These are phyloP conservation scores for Tagetes patula DNA, from an alignment of 129 eudicot genomes.

Conservation along the genomic window DNA sequence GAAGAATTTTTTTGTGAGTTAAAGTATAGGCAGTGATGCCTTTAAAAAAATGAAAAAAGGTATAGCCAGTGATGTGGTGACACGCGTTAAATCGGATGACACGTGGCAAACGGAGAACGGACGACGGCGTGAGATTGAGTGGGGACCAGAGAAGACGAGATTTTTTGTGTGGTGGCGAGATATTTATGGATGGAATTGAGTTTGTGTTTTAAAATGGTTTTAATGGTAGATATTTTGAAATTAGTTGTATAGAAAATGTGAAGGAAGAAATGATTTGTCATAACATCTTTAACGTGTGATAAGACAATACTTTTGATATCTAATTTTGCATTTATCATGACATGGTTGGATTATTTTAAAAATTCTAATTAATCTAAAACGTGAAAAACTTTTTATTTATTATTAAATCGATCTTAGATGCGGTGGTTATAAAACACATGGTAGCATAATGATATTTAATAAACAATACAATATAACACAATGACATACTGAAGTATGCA, in stretches of 20 bases:
- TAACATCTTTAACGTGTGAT: too few species aligned
- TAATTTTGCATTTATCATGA: too few species aligned
- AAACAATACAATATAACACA: too few species aligned
- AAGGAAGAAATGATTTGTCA: background rate
- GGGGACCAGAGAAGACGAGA: constrained; percentile 27
- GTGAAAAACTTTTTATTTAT: too few species aligned
- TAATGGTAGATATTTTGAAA: background rate
- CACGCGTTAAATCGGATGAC: background rate
- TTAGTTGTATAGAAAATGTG: background rate
- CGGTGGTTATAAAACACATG: too few species aligned
- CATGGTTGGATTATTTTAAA: too few species aligned
- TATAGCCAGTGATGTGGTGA: constrained; percentile 9
- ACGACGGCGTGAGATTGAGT: constrained; percentile 28
- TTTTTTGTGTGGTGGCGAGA: constrained; percentile 34
- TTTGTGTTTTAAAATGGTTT: background rate
- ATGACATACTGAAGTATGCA: too few species aligned
- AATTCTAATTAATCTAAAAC: too few species aligned
- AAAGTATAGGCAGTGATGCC: constrained; percentile 32
- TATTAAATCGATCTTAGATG: too few species aligned
- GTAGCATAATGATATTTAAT: too few species aligned
- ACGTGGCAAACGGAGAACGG: constrained; percentile 24
- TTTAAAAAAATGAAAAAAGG: background rate
- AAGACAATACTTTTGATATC: too few species aligned
- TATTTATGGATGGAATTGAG: constrained; percentile 20
- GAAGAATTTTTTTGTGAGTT: background rate